Evolutionary conservation across 768 basidiomycete species (phyloP), one percentile per base, ranked within the genome.

Genomic region (Pleurotus platypus): DNA sequence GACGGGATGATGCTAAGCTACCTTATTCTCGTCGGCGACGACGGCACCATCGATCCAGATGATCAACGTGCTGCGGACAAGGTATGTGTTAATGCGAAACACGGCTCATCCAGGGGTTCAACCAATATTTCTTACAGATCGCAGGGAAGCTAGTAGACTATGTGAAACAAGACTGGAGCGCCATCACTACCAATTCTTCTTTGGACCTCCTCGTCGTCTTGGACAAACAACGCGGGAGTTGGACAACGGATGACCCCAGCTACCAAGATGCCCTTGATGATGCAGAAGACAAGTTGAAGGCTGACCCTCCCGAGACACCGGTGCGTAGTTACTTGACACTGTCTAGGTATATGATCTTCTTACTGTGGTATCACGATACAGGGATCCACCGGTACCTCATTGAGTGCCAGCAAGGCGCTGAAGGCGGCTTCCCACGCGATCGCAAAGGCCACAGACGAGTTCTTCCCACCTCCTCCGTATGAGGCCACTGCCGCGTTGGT

Each of bases 41-140:
- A 46, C 16, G 55, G 55, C 16, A 35, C 45, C 15, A 48, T 56
- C 26, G 46, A 56, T 43, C 55, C 55, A 20, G 55, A 56, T 15
- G 55, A 56, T 35, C 55, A 56, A 39, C 55, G 55, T 30, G 55
- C 55, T 35, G 55, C 55, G 20, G 55, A 56, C 27, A 56, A 46
- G 55, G 55, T 56, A 37, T 7, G 3, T 20, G 13, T 40, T 50
- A 12, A 22, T n/a, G 18, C 22, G 4, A 16, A 27, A 13, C 27
- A 35, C n/a, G 20, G 5, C 13, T 49, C 30, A 39, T 18, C 18
- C 18, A 42, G 15, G 0, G 42, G 3, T 22, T 18, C 5, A 43
- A 15, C 13, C 5, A n/a, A 43, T 43, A 6, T n/a, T 30, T 2
- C 15, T n/a, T n/a, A 43, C 42, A 42, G 51, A 53, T 53, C 40